These are phyloP conservation scores for Glarea lozoyensis DNA, from an alignment of 495 filamentous ascomycete genomes.

Conservation along the genomic window DNA sequence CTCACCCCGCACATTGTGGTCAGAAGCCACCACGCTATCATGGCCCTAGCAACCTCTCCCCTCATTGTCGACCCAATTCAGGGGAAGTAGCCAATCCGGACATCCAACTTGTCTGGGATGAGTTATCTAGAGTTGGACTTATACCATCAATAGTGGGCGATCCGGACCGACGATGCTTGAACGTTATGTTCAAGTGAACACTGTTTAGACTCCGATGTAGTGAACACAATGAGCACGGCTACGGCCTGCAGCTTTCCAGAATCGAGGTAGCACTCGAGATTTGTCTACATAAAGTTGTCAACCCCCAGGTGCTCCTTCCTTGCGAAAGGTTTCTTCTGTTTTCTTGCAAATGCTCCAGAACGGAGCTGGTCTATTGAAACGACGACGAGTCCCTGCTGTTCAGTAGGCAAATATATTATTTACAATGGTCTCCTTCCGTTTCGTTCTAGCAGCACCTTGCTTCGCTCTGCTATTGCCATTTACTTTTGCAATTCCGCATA, in stretches of 20 bases:
- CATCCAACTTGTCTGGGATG: not conserved
- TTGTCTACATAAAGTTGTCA: too few relatives aligned
- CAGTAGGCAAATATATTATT: not conserved
- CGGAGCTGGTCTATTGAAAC: not conserved
- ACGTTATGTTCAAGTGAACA: too few relatives aligned
- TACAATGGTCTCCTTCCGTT: slow-evolving; percentile 12
- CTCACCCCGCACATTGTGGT: too few relatives aligned
- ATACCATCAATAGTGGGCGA: not conserved
- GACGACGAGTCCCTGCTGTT: not conserved
- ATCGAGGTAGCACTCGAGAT: not conserved
- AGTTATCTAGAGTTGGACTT: not conserved
- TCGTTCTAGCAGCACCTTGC: not conserved
- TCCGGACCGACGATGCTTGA: slow-evolving; percentile 4
- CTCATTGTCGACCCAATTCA: slow-evolving; percentile 1
- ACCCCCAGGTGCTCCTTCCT: too few relatives aligned
- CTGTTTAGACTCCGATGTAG: too few relatives aligned
- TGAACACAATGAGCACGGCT: too few relatives aligned
- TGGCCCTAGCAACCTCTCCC: not conserved
- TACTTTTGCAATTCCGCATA: slow-evolving; percentile 11
- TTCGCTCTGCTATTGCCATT: slow-evolving; percentile 3
- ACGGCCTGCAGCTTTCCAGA: too few relatives aligned
- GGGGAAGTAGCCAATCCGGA: slow-evolving; percentile 7
- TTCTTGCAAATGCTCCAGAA: not conserved
- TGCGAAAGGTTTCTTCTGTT: not conserved
- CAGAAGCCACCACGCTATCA: not conserved